Evolutionary conservation across 371 early-diverging fungal species (phyloP).

Genomic region (Mucor racemosus): DNA sequence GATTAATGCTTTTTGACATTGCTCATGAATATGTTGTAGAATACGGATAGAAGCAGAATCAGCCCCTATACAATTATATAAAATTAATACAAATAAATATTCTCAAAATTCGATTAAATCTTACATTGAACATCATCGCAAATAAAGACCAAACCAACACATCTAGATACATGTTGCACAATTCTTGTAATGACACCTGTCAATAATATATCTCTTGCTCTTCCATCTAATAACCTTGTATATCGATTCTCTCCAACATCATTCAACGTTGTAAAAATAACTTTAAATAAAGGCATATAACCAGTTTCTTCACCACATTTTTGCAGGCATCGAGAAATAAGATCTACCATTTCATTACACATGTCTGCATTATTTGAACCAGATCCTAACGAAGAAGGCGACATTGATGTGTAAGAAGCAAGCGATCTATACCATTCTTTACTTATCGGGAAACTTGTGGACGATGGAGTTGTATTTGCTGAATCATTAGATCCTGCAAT

Average conservation of each 20-base stretch:
- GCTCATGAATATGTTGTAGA: slow-evolving; percentile 52
- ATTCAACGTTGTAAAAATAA: slow-evolving; percentile 43
- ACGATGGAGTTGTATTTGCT: slow-evolving; percentile 1
- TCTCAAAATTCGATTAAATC: neutral
- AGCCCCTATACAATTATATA: slow-evolving; percentile 46
- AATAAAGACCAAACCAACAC: slow-evolving; percentile 50
- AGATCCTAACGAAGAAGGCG: slow-evolving; percentile 22
- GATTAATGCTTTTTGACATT: slow-evolving; percentile 46
- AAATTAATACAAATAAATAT: too few species aligned
- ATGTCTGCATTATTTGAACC: slow-evolving; percentile 17
- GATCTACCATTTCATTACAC: slow-evolving; percentile 33
- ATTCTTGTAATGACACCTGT: slow-evolving; percentile 50
- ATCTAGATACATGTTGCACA: slow-evolving; percentile 46
- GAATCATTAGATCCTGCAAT: slow-evolving; percentile 3
- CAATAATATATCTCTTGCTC: slow-evolving; percentile 49
- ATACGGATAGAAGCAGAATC: slow-evolving; percentile 50
- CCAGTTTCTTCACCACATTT: slow-evolving; percentile 51
- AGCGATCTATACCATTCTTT: slow-evolving; percentile 28
- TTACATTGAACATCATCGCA: slow-evolving; percentile 67
- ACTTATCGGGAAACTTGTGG: slow-evolving; percentile 20
- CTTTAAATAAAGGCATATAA: slow-evolving; percentile 49
- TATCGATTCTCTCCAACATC: slow-evolving; percentile 49
- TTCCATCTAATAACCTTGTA: slow-evolving; percentile 33
- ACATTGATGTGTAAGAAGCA: slow-evolving; percentile 23
- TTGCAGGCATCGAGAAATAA: slow-evolving; percentile 36